Conservation (phyloP, 2,329 filamentous ascomycete genomes). For the Pestalotiopsis sp. region DNA sequence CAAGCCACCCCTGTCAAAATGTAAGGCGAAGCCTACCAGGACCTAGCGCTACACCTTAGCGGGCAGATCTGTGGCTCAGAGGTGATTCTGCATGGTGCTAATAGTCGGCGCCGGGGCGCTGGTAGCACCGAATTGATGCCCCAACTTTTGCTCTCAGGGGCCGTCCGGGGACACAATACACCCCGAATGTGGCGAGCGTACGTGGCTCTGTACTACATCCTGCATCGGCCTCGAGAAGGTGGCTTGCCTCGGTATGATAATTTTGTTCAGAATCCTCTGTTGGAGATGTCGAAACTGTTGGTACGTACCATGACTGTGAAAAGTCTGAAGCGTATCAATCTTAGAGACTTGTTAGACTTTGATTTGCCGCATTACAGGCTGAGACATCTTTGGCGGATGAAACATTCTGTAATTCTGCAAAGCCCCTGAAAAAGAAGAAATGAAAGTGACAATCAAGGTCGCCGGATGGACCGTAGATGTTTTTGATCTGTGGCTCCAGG, state of each 20-base stretch:
- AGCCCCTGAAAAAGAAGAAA: background rate
- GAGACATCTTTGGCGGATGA: background rate
- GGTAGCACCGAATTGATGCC: too few species aligned
- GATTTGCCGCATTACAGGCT: background rate
- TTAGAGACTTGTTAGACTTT: background rate
- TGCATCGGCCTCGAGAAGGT: too few species aligned
- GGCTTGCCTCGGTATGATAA: background rate
- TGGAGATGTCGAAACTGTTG: background rate
- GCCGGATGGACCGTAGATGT: background rate
- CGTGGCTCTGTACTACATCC: too few species aligned
- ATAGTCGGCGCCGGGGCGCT: too few species aligned
- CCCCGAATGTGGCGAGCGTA: too few species aligned
- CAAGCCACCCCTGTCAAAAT: background rate
- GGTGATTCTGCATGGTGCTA: too few species aligned
- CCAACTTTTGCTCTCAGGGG: too few species aligned
- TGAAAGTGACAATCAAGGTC: background rate
- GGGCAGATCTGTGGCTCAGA: too few species aligned
- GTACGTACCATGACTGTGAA: background rate
- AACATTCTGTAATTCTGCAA: background rate
- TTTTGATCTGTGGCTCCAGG: too few species aligned
- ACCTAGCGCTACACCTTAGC: background rate
- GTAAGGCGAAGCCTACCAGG: background rate
- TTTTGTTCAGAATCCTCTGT: background rate
- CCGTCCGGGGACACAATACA: too few species aligned
- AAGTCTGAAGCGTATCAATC: background rate